Evolutionary conservation across 345 rosid genomes (phyloP).

Genomic region (Hibiscus trionum): DNA sequence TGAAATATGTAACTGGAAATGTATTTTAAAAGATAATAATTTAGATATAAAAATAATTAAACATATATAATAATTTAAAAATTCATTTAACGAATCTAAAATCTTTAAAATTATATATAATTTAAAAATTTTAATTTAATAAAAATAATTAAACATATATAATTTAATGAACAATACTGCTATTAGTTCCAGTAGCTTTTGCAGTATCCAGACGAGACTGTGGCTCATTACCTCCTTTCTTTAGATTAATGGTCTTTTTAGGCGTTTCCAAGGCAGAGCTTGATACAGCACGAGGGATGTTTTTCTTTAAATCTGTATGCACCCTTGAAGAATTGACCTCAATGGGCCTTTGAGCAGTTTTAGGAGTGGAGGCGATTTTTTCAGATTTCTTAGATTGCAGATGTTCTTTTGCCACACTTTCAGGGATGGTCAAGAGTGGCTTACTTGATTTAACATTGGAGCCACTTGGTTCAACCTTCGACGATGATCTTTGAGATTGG

Average conservation of each 20-base stretch:
- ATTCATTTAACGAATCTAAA: too few relatives aligned
- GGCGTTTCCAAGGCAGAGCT: conserved; percentile 25
- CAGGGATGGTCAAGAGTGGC: conserved; percentile 19
- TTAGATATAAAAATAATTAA: too few relatives aligned
- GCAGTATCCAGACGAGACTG: conserved; percentile 14
- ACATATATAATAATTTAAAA: too few relatives aligned
- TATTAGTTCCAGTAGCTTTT: conserved; percentile 23
- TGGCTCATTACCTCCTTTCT: conserved; percentile 10
- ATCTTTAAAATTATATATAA: too few relatives aligned
- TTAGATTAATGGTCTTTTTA: conserved; percentile 4
- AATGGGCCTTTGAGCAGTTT: conserved; percentile 13
- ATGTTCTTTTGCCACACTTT: conserved; percentile 11
- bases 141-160: too few relatives aligned
- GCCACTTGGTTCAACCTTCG: conserved; percentile 19
- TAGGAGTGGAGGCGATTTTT: conserved; percentile 5
- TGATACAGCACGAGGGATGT: conserved; percentile 19
- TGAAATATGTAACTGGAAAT: too few relatives aligned
- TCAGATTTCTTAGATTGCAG: conserved; percentile 9
- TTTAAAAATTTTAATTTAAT: too few relatives aligned
- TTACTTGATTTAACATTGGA: conserved; percentile 4
- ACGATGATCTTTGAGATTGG: conserved; percentile 18
- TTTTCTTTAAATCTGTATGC: conserved; percentile 3
- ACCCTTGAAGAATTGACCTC: conserved; percentile 5
- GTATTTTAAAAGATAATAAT: too few relatives aligned
- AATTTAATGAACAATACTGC: conserved; percentile 24